Percentiles rank a stretch among this genome's conserved stretches.
These are phyloP conservation scores for Nothopassalora personata DNA, from an alignment of 2,329 filamentous ascomycete genomes.

Conservation along the genomic window DNA sequence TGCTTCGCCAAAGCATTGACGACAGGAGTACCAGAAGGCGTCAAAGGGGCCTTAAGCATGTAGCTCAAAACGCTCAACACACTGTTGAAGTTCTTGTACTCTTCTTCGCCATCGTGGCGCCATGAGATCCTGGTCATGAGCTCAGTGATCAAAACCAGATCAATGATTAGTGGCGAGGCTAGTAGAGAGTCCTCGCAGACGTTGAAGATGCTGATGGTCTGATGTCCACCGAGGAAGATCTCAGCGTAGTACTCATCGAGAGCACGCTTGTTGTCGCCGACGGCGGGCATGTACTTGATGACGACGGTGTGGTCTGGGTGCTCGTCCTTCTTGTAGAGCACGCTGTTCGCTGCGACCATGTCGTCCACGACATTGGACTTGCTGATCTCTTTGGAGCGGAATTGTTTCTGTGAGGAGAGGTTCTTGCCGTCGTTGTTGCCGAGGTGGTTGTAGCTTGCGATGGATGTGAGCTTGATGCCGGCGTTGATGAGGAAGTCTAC, in stretches of 20 bases:
- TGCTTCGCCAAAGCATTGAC: constrained; percentile 96
- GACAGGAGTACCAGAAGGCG: constrained; percentile 88
- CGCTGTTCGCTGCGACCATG: constrained; percentile 93
- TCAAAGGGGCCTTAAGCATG: constrained; percentile 95
- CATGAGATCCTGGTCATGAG: constrained; percentile 98
- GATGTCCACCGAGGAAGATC: constrained; percentile 97
- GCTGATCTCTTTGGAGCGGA: constrained; percentile 99
- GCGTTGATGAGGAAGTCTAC: constrained; percentile 98
- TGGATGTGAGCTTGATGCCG: constrained; percentile 96
- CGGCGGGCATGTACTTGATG: constrained; percentile 99
- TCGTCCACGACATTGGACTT: constrained; percentile 99
- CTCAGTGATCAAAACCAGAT: constrained; percentile 86
- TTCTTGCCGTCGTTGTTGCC: constrained; percentile 99
- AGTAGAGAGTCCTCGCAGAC: constrained; percentile 98
- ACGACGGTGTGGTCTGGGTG: constrained; percentile 98
- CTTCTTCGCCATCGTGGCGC: constrained; percentile 57
- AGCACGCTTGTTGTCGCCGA: constrained; percentile 98
- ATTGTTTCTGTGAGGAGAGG: constrained; percentile 93
- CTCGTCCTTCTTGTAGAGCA: constrained; percentile 86
- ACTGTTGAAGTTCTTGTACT: constrained; percentile 92
- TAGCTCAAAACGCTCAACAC: constrained; percentile 96
- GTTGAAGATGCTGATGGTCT: constrained; percentile 98
- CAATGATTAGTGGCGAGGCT: constrained; percentile 93
- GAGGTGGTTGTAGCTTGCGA: constrained; percentile 98
- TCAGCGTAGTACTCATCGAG: constrained; percentile 99